A percentile compares a stretch with the other conserved stretches of the same genome.
Conservation (phyloP, 352 stramenopile genomes). For the Phytophthora aleatoria region DNA sequence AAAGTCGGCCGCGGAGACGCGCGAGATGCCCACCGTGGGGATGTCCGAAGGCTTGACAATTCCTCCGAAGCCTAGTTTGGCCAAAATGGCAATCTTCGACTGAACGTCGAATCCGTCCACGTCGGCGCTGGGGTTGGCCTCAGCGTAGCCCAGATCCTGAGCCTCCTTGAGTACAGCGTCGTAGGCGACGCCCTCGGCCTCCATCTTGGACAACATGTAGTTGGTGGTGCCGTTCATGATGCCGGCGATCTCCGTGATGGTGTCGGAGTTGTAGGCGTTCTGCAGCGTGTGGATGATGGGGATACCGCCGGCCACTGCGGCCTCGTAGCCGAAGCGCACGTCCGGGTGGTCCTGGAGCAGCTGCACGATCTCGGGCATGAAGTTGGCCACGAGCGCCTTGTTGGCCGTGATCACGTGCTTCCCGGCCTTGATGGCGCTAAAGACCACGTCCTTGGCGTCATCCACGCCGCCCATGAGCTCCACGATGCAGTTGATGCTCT, state of each 20-base stretch:
- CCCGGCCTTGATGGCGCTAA: conserved; percentile 83
- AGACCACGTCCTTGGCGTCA: conserved; percentile 94
- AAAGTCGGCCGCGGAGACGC: conserved; percentile 93
- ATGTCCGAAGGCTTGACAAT: conserved; percentile 90
- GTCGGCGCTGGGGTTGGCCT: conserved; percentile 95
- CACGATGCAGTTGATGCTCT: conserved; percentile 95
- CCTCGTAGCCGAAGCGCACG: conserved; percentile 94
- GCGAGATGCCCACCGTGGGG: conserved; percentile 93
- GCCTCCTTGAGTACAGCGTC: conserved; percentile 93
- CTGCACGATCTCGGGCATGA: conserved; percentile 91
- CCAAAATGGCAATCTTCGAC: conserved; percentile 96
- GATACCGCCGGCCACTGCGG: conserved; percentile 96
- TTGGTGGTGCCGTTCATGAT: conserved; percentile 99
- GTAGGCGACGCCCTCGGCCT: conserved; percentile 92
- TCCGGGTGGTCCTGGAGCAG: conserved; percentile 78
- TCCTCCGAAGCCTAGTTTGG: conserved; percentile 93
- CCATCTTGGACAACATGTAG: conserved; percentile 98
- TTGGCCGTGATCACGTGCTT: conserved; percentile 98
- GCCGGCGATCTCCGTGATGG: conserved; percentile 92
- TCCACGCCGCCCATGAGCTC: conserved; percentile 96
- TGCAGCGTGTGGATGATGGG: conserved; percentile 97
- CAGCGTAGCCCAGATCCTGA: conserved; percentile 92
- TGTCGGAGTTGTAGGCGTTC: conserved; percentile 92
- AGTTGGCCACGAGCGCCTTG: conserved; percentile 95
- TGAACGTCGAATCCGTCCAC: conserved; percentile 96